Conservation (phyloP, 1,284 basidiomycete species). For the Trichosporon ovoides region DNA sequence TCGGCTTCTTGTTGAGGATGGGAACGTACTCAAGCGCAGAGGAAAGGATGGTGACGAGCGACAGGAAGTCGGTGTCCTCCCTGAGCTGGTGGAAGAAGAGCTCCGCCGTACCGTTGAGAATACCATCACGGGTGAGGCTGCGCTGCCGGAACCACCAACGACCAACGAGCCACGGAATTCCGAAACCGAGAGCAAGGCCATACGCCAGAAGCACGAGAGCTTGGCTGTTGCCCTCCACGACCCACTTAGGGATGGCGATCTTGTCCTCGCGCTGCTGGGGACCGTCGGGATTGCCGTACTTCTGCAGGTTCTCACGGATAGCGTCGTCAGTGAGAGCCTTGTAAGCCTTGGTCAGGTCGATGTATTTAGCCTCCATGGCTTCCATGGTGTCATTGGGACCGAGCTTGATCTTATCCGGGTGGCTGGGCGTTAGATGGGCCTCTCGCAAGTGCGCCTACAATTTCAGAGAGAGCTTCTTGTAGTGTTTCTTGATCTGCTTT, state of each 20-base stretch:
- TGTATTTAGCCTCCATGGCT: constrained; percentile 80
- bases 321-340: constrained; percentile 94
- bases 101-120: constrained; percentile 77
- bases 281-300: constrained; percentile 94
- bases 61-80: constrained; percentile 71
- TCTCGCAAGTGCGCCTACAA: constrained; percentile 58
- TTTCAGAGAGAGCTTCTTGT: constrained; percentile 81
- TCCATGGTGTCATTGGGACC: constrained; percentile 81
- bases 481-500: constrained; percentile 94
- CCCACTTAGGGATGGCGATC: constrained; percentile 91
- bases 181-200: constrained; percentile 77
- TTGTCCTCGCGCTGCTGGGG: constrained; percentile 92
- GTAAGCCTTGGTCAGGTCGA: constrained; percentile 95
- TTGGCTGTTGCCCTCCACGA: constrained; percentile 87
- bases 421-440: constrained; percentile 54
- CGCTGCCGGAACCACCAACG: constrained; percentile 97
- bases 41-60: constrained; percentile 69
- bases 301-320: constrained; percentile 83
- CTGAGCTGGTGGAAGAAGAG: constrained; percentile 81
- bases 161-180: constrained; percentile 78
- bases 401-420: constrained; percentile 93
- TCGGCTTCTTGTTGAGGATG: constrained; percentile 31
- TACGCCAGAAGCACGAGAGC: constrained; percentile 86
- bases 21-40: constrained; percentile 62
- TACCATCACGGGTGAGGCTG: constrained; percentile 85